A percentile compares a stretch with the other conserved stretches of the same genome.
Conservation (phyloP, 768 basidiomycete genomes). For the Boletus rubropictus region DNA sequence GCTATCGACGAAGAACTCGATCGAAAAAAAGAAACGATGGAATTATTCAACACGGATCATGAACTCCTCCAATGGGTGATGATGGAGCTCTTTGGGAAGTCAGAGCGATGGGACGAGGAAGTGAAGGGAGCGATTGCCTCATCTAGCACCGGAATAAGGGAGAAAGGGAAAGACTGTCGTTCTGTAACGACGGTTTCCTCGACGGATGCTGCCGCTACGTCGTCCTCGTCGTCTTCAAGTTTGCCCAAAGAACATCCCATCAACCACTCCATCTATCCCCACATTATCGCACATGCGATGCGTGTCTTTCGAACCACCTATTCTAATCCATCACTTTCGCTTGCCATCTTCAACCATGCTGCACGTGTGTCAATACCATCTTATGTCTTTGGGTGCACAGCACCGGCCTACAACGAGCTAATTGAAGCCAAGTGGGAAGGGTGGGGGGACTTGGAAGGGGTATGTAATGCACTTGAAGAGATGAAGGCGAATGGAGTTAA, state of each 20-base stretch:
- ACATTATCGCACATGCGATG: slow-evolving; percentile 74
- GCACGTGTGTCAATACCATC: slow-evolving; percentile 68
- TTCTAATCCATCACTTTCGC: slow-evolving; percentile 70
- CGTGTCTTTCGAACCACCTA: slow-evolving; percentile 72
- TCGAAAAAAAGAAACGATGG: slow-evolving; percentile 67
- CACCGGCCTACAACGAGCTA: slow-evolving; percentile 82
- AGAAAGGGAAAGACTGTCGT: not conserved
- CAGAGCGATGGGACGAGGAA: slow-evolving; percentile 43
- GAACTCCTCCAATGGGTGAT: slow-evolving; percentile 71
- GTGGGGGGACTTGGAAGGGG: slow-evolving; percentile 77
- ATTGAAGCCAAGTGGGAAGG: slow-evolving; percentile 79
- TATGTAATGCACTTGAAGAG: slow-evolving; percentile 68
- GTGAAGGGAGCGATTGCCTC: slow-evolving; percentile 36
- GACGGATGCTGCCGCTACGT: not conserved
- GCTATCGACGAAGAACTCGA: slow-evolving; percentile 55
- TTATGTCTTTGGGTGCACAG: slow-evolving; percentile 87
- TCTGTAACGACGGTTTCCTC: not conserved
- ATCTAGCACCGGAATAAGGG: not conserved
- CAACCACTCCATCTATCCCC: slow-evolving; percentile 65
- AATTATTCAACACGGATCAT: slow-evolving; percentile 59
- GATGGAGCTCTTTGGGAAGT: slow-evolving; percentile 61
- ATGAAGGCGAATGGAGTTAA: slow-evolving; percentile 78
- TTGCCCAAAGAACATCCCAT: slow-evolving; percentile 30
- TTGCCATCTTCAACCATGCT: slow-evolving; percentile 79
- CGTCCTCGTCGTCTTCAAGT: not conserved